A percentile compares a stretch with the other conserved stretches of the same genome.
phyloP scores from a whole-genome alignment of 179 eudicot genomes.

The Beta macrorhiza region DNA sequence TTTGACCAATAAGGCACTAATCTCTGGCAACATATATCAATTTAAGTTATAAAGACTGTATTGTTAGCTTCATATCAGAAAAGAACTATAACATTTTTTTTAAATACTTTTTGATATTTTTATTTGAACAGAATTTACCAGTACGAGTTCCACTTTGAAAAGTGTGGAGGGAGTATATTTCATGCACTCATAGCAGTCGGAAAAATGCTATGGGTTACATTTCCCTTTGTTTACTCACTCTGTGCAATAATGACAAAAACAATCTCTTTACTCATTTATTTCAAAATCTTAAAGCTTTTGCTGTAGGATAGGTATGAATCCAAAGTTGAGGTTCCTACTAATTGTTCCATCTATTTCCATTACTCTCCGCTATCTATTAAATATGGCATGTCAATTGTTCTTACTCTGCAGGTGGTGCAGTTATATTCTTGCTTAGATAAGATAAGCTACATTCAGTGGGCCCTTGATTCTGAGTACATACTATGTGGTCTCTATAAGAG shows the following conservation, averaged over 20 bases:
- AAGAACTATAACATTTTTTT: no score
- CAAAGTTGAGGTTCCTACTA: not conserved
- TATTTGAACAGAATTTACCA: not conserved
- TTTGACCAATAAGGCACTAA: not conserved
- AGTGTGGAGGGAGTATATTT: not conserved
- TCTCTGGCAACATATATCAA: not conserved
- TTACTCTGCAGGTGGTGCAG: constrained; percentile 68
- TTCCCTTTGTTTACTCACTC: not conserved
- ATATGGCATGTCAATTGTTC: not conserved
- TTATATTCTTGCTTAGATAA: constrained; percentile 89
- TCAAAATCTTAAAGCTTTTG: not conserved
- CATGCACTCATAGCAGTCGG: not conserved
- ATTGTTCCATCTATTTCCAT: not conserved
- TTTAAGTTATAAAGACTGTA: not conserved
- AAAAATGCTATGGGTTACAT: not conserved
- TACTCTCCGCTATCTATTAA: not conserved
- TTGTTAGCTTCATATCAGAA: not conserved
- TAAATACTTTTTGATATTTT: no score
- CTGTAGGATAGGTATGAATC: no score
- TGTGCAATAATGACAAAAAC: not conserved
- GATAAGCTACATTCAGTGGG: constrained; percentile 95
- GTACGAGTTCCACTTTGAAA: not conserved
- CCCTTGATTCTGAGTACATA: constrained; percentile 93
- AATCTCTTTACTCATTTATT: no score
- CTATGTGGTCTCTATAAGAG: constrained; percentile 90